Base-by-base conservation (phyloP, 1,284 basidiomycete species). In the Cryptococcus wingfieldii region DNA sequence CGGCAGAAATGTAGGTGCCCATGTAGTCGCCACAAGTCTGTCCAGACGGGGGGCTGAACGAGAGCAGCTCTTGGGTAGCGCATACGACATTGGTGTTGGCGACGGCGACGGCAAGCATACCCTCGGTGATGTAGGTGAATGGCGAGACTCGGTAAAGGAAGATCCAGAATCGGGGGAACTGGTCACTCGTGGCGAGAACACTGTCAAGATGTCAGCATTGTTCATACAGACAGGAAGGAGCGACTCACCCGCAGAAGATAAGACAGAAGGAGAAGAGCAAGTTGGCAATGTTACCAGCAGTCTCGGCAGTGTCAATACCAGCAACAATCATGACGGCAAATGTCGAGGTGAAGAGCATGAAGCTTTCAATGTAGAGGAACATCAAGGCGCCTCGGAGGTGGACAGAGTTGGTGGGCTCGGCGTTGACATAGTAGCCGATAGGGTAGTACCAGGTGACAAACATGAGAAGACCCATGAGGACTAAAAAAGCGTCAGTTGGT, bases 141-240 rank as follows among this genome's bases (percentile, higher is more conserved):
- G 89, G 89, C 2, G 87, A 87, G 5, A 88, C 73, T 49, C 81
- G 82, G 75, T 90, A 88, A 85, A 90, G 88, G 86, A 88, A 91
- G 61, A 79, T 79, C 88, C 88, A 90, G 85, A 87, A 90, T 13
- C 69, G 67, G 6, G 84, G 85, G 6, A 90, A 82, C 31, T 63
- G 54, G 31, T 60, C 41, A 48, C 61, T 57, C 1, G 72, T 61
- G 19, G 71, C 75, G 14, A 79, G 65, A 38, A 78, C 75, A 65
- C 85, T 82, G 74, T 81, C 4, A 25, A 38, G 16, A 10, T 34
- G 31, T 34, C n/a, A 28, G 6, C 31, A 10, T 47, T 31, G 43
- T n/a, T 16, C 5, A 19, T 1, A 9, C 7, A 39, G n/a, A 41
- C 14, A 18, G 16, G 7, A 57, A 14, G 19, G 28, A 6, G 7